Conservation (phyloP, 2,329 filamentous ascomycete species). For the Claviceps humidiphila region DNA sequence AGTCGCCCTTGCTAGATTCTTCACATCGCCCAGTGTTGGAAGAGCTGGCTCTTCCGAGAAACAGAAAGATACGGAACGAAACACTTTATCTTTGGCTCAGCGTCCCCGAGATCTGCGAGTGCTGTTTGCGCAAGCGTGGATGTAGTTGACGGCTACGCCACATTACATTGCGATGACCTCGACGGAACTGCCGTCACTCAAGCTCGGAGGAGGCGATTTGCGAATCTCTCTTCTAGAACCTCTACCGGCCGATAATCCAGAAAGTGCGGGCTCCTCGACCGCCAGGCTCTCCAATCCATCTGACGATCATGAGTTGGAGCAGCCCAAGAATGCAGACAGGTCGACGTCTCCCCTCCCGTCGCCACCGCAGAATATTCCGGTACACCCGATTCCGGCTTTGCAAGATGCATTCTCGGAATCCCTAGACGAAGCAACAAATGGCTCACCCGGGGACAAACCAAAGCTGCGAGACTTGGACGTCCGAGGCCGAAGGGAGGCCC, state of each 20-base stretch:
- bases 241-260: constrained; percentile 8
- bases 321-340: neutral
- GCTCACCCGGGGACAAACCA: constrained; percentile 31
- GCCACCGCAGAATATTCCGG: constrained; percentile 14
- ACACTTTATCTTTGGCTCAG: neutral
- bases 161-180: constrained; percentile 13
- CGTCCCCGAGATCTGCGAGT: neutral
- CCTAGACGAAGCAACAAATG: constrained; percentile 54
- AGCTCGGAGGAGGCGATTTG: constrained; percentile 15
- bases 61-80: neutral
- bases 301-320: neutral
- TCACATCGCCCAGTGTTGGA: neutral
- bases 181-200: constrained; percentile 17
- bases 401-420: constrained; percentile 76
- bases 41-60: neutral
- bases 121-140: neutral
- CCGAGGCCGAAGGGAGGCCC: constrained; percentile 47
- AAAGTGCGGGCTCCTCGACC: neutral
- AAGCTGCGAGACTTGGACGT: constrained; percentile 42
- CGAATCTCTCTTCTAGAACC: constrained; percentile 19
- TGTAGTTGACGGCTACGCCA: neutral
- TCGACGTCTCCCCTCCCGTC: constrained; percentile 8
- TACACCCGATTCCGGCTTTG: constrained; percentile 62
- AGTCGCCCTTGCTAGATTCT: neutral
- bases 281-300: neutral